Base-by-base conservation (phyloP, 2,329 filamentous ascomycete genomes). In the Cladosporium sp. region DNA sequence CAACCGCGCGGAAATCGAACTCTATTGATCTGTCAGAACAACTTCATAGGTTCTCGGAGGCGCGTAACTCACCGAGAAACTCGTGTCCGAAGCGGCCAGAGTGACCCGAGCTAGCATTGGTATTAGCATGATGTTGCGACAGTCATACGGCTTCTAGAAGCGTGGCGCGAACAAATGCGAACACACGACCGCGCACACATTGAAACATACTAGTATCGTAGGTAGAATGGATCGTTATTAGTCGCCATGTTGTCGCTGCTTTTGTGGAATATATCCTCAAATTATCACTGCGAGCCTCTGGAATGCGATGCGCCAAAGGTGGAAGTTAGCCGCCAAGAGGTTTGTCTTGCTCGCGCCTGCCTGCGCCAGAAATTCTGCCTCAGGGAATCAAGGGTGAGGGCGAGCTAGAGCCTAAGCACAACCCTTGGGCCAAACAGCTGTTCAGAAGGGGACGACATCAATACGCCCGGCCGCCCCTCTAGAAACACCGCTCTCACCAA, bases 41-140 rank as follows among this genome's bases (percentile, higher is more conserved):
- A n/a, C n/a, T n/a, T n/a, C n/a, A n/a, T n/a, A n/a, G n/a, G n/a
- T n/a, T n/a, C n/a, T n/a, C n/a, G n/a, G n/a, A n/a, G n/a, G n/a
- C n/a, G n/a, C n/a, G n/a, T n/a, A n/a, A n/a, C n/a, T n/a, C n/a
- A 97, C 94, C 95, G 75, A 99, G 84, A 77, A 99, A 99, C 81
- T 99, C 95, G 82, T 99, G 95, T 70, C 95, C 95, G 80, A 98
- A 97, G 71, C 94, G 91, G 76, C 95, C 95, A 80, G 93, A 95
- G 81, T 99, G 95, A 75, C 95, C 95, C 72, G 95, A 98, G 85
- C 94, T 98, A 51, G 36, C 3, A 30, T 47, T 47, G 34, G 14
- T 34, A 47, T 65, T 18, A 65, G 64, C 18, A 21, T 47, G n/a
- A 26, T 41, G 55, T 28, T 41, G 51, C 28, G 28, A 21, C 18